A percentile compares a stretch with the other conserved stretches of the same genome.
phyloP scores from a whole-genome alignment of 2,329 filamentous ascomycete species.

The Aureobasidium pullulans region DNA sequence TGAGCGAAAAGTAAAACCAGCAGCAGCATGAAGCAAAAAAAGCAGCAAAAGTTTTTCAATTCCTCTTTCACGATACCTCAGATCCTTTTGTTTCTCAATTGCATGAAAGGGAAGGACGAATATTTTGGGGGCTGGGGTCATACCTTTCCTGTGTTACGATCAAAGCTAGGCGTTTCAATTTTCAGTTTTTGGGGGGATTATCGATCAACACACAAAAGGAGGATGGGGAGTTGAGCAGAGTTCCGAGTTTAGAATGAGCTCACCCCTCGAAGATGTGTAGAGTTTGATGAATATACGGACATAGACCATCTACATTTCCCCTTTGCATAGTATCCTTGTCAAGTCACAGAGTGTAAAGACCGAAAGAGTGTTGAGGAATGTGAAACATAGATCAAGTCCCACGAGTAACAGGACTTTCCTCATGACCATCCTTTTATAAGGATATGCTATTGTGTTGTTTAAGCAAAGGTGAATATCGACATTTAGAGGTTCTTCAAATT shows the following conservation, averaged over 20 bases:
- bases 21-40: constrained; percentile 9
- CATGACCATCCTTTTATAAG: too few species aligned
- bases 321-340: neutral
- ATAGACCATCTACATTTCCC: neutral
- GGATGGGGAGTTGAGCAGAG: neutral
- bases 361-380: neutral
- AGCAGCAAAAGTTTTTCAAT: constrained; percentile 8
- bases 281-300: constrained; percentile 2
- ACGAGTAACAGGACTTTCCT: too few species aligned
- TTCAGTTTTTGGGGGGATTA: neutral
- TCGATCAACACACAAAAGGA: neutral
- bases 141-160: constrained; percentile 2
- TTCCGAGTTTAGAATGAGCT: neutral
- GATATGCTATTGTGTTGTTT: too few species aligned
- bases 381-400: too few species aligned
- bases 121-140: neutral
- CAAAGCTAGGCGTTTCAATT: constrained; percentile 13
- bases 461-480: too few species aligned
- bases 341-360: neutral
- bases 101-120: neutral
- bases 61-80: neutral
- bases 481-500: too few species aligned
- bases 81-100: neutral
- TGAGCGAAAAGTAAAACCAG: neutral
- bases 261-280: neutral